Conservation (phyloP, 805 yeast species). For the Metschnikowia gruessii region DNA sequence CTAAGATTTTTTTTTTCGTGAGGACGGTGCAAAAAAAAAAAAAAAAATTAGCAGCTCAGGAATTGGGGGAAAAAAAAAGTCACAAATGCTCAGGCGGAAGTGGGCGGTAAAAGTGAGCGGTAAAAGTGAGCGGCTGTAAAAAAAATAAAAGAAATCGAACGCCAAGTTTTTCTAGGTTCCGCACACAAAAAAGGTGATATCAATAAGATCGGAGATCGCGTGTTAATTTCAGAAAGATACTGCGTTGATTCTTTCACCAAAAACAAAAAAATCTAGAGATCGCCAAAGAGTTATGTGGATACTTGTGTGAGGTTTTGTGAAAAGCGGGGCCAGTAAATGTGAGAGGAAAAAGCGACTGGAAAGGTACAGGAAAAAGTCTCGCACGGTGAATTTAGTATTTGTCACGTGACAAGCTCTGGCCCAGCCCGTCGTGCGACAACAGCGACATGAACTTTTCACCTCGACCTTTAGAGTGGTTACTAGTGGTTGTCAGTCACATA, state of each 20-base stretch:
- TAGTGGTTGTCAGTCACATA: too few species aligned
- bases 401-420: too few species aligned
- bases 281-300: too few species aligned
- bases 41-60: constrained; percentile 3
- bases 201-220: neutral
- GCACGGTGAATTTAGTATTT: too few species aligned
- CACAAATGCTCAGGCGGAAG: constrained; percentile 9
- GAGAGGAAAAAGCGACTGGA: too few species aligned
- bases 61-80: constrained; percentile 9
- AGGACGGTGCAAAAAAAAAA: constrained; percentile 9
- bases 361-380: too few species aligned
- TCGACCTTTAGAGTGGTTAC: too few species aligned
- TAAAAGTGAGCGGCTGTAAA: constrained; percentile 4
- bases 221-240: neutral
- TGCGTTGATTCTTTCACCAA: neutral
- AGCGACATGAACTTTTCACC: too few species aligned
- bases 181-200: neutral
- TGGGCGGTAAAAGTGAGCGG: constrained; percentile 4
- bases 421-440: too few species aligned
- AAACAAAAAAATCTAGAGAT: neutral
- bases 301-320: too few species aligned
- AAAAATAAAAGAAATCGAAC: neutral
- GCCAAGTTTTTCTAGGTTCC: neutral
- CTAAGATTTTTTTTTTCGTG: constrained; percentile 7
- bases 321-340: too few species aligned